Evolutionary conservation across 1,139 yeast genomes (phyloP), one percentile per base, ranked within the genome.

Genomic region (Candida freyschussii): DNA sequence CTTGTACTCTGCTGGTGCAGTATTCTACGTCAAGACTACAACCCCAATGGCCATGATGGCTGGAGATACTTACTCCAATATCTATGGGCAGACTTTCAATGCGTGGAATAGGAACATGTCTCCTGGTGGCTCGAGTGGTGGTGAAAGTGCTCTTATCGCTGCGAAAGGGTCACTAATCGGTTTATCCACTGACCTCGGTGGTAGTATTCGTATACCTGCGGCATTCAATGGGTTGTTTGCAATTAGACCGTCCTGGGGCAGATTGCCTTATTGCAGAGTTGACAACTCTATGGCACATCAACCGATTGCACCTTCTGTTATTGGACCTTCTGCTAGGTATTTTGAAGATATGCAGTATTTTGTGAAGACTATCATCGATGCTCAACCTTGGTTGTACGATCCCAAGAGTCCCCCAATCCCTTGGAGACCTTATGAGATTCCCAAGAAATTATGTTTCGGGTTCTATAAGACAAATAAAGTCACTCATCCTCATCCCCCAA

Each of bases 141-240:
- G 83, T 29, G 82, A 75, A 50, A 79, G 73, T n/a, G 68, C 80
- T 0, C 50, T 75, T n/a, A 53, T 74, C 19, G 78, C 69, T 1
- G 54, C 68, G 12, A 59, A 63, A 27, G 78, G 72, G 3, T 65
- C 78, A 0, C 56, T 64, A 10, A 38, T 75, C 14, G 82, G 81
- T 2, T 53, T 75, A 26, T 83, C 83, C 5, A 69, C 79, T 14
- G 83, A 78, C 53, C 69, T 78, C 41, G 84, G 82, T 11, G 84
- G 84, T 5, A 67, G 76, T 22, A 70, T 77, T 30, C 58, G 83
- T 30, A 65, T 65, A 36, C 84, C 84, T 2, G 66, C 77, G 3
- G 61, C 69, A 10, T 68, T 69, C 40, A 67, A 67, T 30, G 78
- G 78, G 0, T 44, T 73, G 2, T 75, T 64, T 50, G 80, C 77